Percentiles rank a stretch among this genome's conserved stretches.
phyloP scores from a whole-genome alignment of 345 rosid genomes.

The Trapa incisa region DNA sequence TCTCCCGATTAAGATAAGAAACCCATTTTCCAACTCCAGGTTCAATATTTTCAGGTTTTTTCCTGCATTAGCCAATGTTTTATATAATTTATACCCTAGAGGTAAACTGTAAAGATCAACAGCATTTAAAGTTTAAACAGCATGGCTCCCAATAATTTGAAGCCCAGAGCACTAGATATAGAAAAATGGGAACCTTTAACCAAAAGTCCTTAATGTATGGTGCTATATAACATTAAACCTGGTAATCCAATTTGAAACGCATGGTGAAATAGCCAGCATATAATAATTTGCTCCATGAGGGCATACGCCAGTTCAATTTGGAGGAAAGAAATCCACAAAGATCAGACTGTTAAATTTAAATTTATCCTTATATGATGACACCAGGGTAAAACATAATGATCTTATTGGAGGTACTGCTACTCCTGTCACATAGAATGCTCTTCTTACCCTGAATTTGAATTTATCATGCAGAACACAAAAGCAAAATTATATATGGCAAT shows the following conservation, averaged over 20 bases:
- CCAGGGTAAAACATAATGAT: neutral
- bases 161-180: neutral
- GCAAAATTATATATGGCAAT: neutral
- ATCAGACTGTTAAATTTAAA: neutral
- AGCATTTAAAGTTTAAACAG: neutral
- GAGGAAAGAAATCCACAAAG: neutral
- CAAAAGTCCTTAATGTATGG: neutral
- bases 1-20: constrained; percentile 83
- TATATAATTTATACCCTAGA: neutral
- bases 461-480: neutral
- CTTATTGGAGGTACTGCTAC: neutral
- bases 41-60: constrained; percentile 41
- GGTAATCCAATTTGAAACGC: neutral
- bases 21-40: constrained; percentile 97
- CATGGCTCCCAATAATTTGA: neutral
- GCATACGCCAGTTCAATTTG: neutral
- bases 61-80: constrained; percentile 20
- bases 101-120: neutral
- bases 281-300: neutral
- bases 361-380: neutral
- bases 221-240: neutral
- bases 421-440: neutral
- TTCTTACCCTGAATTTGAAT: neutral
- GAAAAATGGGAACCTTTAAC: neutral
- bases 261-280: neutral